phyloP scores from a whole-genome alignment of 2,329 filamentous ascomycete genomes.

The Ophiostoma sp. region DNA sequence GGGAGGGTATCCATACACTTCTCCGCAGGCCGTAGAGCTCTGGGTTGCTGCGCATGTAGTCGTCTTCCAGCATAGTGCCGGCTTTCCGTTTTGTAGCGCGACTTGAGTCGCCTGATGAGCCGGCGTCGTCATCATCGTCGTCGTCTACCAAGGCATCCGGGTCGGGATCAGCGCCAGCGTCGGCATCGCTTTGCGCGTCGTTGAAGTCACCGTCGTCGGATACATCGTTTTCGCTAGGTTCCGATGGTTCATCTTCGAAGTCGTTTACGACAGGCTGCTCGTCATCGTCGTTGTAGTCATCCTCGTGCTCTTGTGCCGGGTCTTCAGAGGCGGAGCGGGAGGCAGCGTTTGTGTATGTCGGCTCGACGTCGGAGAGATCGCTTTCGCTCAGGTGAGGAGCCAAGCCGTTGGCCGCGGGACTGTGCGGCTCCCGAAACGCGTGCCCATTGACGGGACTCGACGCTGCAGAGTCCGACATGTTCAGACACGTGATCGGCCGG shows the following conservation, averaged over 20 bases:
- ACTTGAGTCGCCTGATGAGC: conserved; percentile 61
- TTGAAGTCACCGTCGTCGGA: conserved; percentile 72
- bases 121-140: conserved; percentile 54
- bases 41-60: conserved; percentile 84
- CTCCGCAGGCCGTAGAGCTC: conserved; percentile 90
- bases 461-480: conserved; percentile 59
- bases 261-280: conserved; percentile 33
- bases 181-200: conserved; percentile 29
- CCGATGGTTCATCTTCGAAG: conserved; percentile 40
- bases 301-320: conserved; percentile 31
- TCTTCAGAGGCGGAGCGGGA: conserved; percentile 33
- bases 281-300: conserved; percentile 53
- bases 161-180: conserved; percentile 51
- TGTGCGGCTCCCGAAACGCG: conserved; percentile 49
- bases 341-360: conserved; percentile 42
- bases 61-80: conserved; percentile 60
- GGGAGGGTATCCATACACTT: conserved; percentile 59
- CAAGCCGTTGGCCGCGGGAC: conserved; percentile 38
- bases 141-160: conserved; percentile 66
- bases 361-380: conserved; percentile 67
- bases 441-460: conserved; percentile 62
- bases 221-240: conserved; percentile 48
- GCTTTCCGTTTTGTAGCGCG: conserved; percentile 68
- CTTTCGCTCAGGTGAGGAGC: conserved; percentile 57
- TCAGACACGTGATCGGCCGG: conserved; percentile 55